Base-by-base conservation (phyloP, 139 green algal species). In the Chlamydomonas asymmetrica region DNA sequence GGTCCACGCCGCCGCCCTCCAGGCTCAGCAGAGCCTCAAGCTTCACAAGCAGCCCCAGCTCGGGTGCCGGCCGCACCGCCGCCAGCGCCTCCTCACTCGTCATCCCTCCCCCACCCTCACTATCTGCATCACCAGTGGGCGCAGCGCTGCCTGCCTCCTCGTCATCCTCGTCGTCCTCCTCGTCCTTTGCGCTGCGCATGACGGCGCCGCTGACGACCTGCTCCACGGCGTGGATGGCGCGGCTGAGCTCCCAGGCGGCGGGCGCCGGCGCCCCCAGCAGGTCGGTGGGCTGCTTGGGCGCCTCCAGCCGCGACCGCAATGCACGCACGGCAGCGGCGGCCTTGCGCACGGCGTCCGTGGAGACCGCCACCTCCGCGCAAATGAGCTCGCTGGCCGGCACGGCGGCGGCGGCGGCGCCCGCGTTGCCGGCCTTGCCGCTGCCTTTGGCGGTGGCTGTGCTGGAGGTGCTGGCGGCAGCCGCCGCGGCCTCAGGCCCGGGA, bases 1-100 rank as follows among this genome's bases (percentile, higher is more conserved):
- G n/a, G 1, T 85, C 80, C 29, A 85, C 3, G 32, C 80, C 80
- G 8, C 31, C 65, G 32, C 39, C 69, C 10, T 81, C 69, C 41
- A 76, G 27, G 0, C 35, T 49, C 43, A 85, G 63, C 67, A 85
- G 40, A 27, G 67, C 74, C 80, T 85, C 80, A 60, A 83, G 67
- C 40, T 65, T 70, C 41, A 43, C 39, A 8, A 87, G 71, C 43
- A 87, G 79, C 7, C 32, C 18, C 40, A 59, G n/a, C 38, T 87
- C 81, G 34, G 75, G 71, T 32, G 45, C 22, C 13, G 71, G 70
- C 54, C 63, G 77, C 43, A 60, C 41, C 18, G 67, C 48, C 32
- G 41, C 52, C 48, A 79, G n/a, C n/a, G 39, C 22, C 27, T 49
- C 27, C 20, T 70, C 54, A 27, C 35, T 61, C 6, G 5, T n/a